These are phyloP conservation scores for Lasiosphaeris hirsuta DNA, from an alignment of 495 filamentous ascomycete genomes.

Conservation along the genomic window DNA sequence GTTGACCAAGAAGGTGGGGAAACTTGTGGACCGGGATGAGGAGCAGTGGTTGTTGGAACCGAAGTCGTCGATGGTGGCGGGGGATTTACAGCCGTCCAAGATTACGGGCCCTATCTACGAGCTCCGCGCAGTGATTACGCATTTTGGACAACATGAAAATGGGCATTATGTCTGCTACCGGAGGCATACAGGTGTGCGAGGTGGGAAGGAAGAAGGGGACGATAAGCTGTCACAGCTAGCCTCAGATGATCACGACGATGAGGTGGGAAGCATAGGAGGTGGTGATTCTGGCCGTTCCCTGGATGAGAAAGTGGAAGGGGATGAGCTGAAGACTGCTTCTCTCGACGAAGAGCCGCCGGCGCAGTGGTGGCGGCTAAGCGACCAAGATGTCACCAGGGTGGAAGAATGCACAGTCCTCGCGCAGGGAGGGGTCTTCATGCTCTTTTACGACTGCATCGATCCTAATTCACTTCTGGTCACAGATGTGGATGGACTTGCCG, in stretches of 20 bases:
- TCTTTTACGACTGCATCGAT: conserved; percentile 82
- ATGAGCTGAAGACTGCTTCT: not conserved
- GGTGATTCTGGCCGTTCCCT: not conserved
- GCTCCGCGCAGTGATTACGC: conserved; percentile 80
- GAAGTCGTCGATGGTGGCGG: conserved; percentile 64
- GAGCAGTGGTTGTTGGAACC: conserved; percentile 70
- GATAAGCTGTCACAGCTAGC: conserved; percentile 7
- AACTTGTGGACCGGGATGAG: conserved; percentile 18
- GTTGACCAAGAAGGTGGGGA: not conserved
- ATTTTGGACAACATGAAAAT: conserved; percentile 87
- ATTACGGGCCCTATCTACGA: conserved; percentile 64
- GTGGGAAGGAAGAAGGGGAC: not conserved
- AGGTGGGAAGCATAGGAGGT: not conserved
- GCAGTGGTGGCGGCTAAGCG: conserved; percentile 81
- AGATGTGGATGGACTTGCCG: conserved; percentile 8
- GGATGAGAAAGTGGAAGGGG: conserved; percentile 2
- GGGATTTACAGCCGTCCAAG: conserved; percentile 34
- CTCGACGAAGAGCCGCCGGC: conserved; percentile 29
- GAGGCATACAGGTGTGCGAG: conserved; percentile 47
- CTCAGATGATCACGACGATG: not conserved
- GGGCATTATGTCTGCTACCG: conserved; percentile 94
- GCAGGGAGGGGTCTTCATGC: conserved; percentile 90
- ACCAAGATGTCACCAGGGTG: conserved; percentile 74
- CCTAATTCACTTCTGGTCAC: conserved; percentile 29
- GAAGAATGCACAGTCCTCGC: conserved; percentile 68